Base-by-base conservation (phyloP, 2,329 filamentous ascomycete genomes). In the Ophiostoma populinum region DNA sequence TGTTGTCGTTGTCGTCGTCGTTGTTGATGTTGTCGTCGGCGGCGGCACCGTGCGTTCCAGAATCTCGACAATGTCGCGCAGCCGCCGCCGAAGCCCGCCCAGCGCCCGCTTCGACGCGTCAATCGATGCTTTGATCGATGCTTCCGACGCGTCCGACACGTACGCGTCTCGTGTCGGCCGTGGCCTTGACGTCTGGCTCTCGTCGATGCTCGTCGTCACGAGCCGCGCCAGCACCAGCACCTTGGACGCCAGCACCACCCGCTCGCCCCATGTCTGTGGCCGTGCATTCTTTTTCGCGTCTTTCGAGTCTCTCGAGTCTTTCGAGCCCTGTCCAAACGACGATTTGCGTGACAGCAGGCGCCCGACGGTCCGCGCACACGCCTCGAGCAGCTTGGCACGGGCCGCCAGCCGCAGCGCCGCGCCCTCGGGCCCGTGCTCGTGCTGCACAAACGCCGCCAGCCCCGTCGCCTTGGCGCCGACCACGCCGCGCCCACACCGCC, bases 221-320 rank as follows among this genome's bases (percentile, higher is more conserved):
- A 92, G 58, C 24, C 85, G 65, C 24, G 77, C 75, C 26, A 94
- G 59, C 10, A 92, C 77, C 31, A 87, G 61, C 2, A 82, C 61
- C 53, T 82, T 92, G 3, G 82, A 61, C 37, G 67, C 67, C 48
- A 70, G 43, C 4, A 76, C 55, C 40, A 76, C 48, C 36, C 63
- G 56, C 33, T 67, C 60, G 37, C 61, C 72, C 45, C 48, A 58
- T 32, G 52, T 37, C 22, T 26, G 18, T n/a, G n/a, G n/a, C n/a
- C n/a, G n/a, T n/a, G n/a, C n/a, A n/a, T 6, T 32, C 16, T 13
- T 12, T 4, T 51, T 51, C 16, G 51, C 54, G 16, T 53, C 55
- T 42, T 57, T 64, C 32, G 7, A 28, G 26, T 12, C n/a, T 24
- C 1, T 27, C 8, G 16, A 7, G n/a, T 21, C 12, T 18, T 29